A percentile compares a stretch with the other conserved stretches of the same genome.
These are phyloP conservation scores for Solanum chiquidenum DNA, from an alignment of 257 asterid species.

Conservation along the genomic window DNA sequence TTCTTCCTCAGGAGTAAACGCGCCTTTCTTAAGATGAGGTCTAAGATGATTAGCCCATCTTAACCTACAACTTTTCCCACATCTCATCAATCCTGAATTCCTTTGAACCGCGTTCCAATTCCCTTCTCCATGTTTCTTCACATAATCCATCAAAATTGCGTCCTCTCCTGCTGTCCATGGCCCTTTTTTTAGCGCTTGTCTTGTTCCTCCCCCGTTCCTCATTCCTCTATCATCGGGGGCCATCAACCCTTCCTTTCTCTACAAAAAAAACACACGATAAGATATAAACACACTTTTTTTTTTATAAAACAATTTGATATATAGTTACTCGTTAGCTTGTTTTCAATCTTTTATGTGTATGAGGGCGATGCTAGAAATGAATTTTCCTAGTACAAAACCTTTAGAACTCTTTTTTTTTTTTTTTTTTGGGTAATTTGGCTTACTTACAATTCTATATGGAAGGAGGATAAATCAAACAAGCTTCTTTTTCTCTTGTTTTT, in stretches of 20 bases:
- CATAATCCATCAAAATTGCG: constrained; percentile 40
- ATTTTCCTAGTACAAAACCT: not conserved
- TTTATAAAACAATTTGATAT: not conserved
- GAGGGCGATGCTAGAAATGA: not conserved
- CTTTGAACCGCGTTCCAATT: constrained; percentile 72
- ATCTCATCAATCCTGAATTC: constrained; percentile 54
- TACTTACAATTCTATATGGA: not conserved
- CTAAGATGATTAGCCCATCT: constrained; percentile 37
- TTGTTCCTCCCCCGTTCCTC: not conserved
- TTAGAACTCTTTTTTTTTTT: not conserved
- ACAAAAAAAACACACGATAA: not conserved
- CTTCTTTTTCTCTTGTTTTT: not conserved
- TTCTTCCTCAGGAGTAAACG: constrained; percentile 25
- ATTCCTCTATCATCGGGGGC: constrained; percentile 32
- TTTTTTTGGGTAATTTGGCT: not conserved
- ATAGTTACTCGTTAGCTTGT: not conserved
- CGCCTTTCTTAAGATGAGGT: constrained; percentile 33
- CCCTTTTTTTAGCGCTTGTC: constrained; percentile 40
- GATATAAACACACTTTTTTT: not conserved
- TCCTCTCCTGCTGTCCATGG: constrained; percentile 72
- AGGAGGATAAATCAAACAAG: not conserved
- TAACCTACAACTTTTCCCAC: constrained; percentile 42
- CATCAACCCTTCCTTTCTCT: constrained; percentile 19
- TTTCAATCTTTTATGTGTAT: not conserved
- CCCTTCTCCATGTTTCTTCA: constrained; percentile 53